A percentile compares a stretch with the other conserved stretches of the same genome.
Evolutionary conservation across 257 asterid species (phyloP).

Genomic region (Eucommia ulmoides): DNA sequence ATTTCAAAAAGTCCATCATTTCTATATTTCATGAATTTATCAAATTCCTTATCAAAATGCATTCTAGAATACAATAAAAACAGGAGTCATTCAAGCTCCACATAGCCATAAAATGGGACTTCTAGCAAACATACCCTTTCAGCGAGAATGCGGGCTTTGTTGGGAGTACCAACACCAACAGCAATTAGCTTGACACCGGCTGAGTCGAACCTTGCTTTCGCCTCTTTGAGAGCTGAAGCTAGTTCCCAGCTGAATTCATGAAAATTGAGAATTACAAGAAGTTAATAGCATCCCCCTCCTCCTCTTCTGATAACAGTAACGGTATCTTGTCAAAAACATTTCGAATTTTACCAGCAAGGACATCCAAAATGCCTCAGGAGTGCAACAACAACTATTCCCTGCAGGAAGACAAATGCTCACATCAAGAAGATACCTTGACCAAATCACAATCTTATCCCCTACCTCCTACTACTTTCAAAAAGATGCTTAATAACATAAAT

Average conservation of each 20-base stretch:
- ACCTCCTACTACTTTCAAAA: too few relatives aligned
- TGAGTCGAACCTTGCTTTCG: slow-evolving; percentile 51
- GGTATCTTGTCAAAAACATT: neutral
- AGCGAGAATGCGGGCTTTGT: slow-evolving; percentile 70
- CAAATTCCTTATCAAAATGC: too few relatives aligned
- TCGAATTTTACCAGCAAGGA: slow-evolving; percentile 48
- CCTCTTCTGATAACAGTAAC: neutral
- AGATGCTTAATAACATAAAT: too few relatives aligned
- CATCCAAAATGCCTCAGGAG: slow-evolving; percentile 93
- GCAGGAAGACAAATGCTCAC: slow-evolving; percentile 5
- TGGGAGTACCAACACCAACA: slow-evolving; percentile 85
- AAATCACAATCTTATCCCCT: neutral
- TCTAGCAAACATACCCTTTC: slow-evolving; percentile 46
- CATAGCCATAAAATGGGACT: neutral
- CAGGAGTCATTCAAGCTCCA: too few relatives aligned
- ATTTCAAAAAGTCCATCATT: too few relatives aligned
- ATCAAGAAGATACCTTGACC: neutral
- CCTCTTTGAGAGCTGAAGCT: slow-evolving; percentile 56
- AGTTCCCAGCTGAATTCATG: slow-evolving; percentile 66
- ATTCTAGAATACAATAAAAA: too few relatives aligned
- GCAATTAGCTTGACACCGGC: slow-evolving; percentile 84
- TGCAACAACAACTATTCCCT: slow-evolving; percentile 88
- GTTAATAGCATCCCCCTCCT: neutral
- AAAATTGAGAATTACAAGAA: slow-evolving; percentile 1
- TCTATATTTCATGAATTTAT: too few relatives aligned